Percentiles rank a stretch among this genome's conserved stretches.
Evolutionary conservation across 2,329 filamentous ascomycete genomes (phyloP).

Genomic region (Rugonectria rugulosa): DNA sequence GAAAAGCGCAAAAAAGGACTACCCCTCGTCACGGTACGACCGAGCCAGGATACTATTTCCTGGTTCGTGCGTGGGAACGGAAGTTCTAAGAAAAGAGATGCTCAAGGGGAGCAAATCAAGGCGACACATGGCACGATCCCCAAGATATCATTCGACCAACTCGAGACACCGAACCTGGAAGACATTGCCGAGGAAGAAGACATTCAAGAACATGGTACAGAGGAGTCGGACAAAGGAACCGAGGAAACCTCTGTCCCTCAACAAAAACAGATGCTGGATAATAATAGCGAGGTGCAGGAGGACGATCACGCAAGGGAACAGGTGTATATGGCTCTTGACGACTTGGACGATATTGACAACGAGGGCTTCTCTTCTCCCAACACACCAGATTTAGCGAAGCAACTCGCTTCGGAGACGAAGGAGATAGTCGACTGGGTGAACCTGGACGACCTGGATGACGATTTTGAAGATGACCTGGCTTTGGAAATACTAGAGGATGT

Average conservation of each 20-base stretch:
- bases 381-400: background rate
- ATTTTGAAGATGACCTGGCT: slow-evolving; percentile 38
- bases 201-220: slow-evolving; percentile 16
- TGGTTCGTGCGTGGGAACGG: slow-evolving; percentile 56
- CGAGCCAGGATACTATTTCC: slow-evolving; percentile 66
- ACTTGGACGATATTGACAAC: background rate
- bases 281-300: slow-evolving; percentile 7
- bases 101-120: slow-evolving; percentile 27
- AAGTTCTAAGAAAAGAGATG: slow-evolving; percentile 41
- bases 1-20: slow-evolving; percentile 59
- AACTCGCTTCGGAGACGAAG: background rate
- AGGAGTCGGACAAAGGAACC: slow-evolving; percentile 21
- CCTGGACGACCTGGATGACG: slow-evolving; percentile 34
- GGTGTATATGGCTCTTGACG: background rate
- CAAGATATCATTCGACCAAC: background rate
- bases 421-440: slow-evolving; percentile 29
- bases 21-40: slow-evolving; percentile 61
- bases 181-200: slow-evolving; percentile 11
- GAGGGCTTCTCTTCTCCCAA: background rate
- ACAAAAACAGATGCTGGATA: background rate
- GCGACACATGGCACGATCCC: background rate
- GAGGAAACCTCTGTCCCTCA: slow-evolving; percentile 12
- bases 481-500: slow-evolving; percentile 35
- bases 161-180: background rate
- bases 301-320: slow-evolving; percentile 17